phyloP scores from a whole-genome alignment of 2,329 filamentous ascomycete species.

The Monosporascus sp. region DNA sequence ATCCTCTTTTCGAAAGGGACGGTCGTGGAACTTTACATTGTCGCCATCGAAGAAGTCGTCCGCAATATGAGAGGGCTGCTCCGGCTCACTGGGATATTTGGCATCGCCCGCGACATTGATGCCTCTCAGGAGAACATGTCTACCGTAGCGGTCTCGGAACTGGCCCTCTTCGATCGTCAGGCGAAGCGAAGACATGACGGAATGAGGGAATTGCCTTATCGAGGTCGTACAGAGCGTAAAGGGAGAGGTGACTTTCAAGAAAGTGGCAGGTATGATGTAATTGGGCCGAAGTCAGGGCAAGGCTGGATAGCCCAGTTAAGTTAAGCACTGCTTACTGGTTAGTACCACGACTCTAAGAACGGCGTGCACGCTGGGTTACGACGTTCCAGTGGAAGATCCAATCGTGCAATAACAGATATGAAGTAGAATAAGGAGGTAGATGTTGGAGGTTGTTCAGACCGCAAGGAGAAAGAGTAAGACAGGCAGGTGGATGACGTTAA shows the following conservation, averaged over 20 bases:
- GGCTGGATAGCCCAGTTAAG: too few species aligned
- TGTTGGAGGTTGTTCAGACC: background rate
- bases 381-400: background rate
- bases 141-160: slow-evolving; percentile 76
- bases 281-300: background rate
- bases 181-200: slow-evolving; percentile 65
- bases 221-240: background rate
- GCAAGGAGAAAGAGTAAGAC: too few species aligned
- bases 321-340: background rate
- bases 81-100: slow-evolving; percentile 78
- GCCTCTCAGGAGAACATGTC: slow-evolving; percentile 83
- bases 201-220: background rate
- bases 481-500: background rate
- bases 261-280: too few species aligned
- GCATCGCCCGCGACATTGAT: slow-evolving; percentile 91
- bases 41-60: slow-evolving; percentile 90
- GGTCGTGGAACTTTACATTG: slow-evolving; percentile 78
- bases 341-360: background rate
- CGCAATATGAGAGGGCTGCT: slow-evolving; percentile 72
- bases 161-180: slow-evolving; percentile 79
- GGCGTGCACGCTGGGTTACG: background rate
- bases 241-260: background rate
- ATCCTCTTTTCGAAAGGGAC: slow-evolving; percentile 79
- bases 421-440: background rate
- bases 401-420: background rate